Conservation (phyloP, 768 basidiomycete species). For the Tubosaeta sp. region DNA sequence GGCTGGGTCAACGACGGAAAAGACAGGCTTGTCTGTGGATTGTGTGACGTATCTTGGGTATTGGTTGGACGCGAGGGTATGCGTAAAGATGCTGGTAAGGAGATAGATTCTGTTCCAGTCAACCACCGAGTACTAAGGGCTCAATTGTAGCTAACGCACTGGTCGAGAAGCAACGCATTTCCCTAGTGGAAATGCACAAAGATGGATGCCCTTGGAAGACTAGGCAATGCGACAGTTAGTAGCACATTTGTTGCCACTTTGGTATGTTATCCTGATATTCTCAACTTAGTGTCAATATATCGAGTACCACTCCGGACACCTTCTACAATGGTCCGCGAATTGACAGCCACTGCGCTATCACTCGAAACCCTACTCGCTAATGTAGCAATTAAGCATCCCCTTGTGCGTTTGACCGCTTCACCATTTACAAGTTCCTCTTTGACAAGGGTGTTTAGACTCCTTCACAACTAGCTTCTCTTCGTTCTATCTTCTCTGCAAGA, state of each 20-base stretch:
- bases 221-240: slow-evolving; percentile 74
- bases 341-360: slow-evolving; percentile 50
- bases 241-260: not conserved
- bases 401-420: slow-evolving; percentile 42
- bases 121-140: slow-evolving; percentile 10
- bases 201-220: slow-evolving; percentile 81
- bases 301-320: slow-evolving; percentile 71
- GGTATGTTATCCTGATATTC: slow-evolving; percentile 1
- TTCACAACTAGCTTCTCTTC: slow-evolving; percentile 52
- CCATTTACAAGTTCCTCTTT: slow-evolving; percentile 4
- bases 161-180: slow-evolving; percentile 66
- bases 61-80: slow-evolving; percentile 67
- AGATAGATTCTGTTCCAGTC: slow-evolving; percentile 25
- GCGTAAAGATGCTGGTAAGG: slow-evolving; percentile 71
- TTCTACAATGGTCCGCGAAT: slow-evolving; percentile 52
- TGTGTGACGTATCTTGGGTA: slow-evolving; percentile 73
- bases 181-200: slow-evolving; percentile 70
- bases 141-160: slow-evolving; percentile 53
- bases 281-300: slow-evolving; percentile 56
- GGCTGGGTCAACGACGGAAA: slow-evolving; percentile 85
- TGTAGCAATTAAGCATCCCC: slow-evolving; percentile 64
- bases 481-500: slow-evolving; percentile 38
- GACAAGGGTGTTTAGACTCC: slow-evolving; percentile 41
- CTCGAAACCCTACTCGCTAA: slow-evolving; percentile 52
- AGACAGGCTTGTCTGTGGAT: slow-evolving; percentile 68